Conservation (phyloP, 306 rosid genomes). For the Dryas drummondii region DNA sequence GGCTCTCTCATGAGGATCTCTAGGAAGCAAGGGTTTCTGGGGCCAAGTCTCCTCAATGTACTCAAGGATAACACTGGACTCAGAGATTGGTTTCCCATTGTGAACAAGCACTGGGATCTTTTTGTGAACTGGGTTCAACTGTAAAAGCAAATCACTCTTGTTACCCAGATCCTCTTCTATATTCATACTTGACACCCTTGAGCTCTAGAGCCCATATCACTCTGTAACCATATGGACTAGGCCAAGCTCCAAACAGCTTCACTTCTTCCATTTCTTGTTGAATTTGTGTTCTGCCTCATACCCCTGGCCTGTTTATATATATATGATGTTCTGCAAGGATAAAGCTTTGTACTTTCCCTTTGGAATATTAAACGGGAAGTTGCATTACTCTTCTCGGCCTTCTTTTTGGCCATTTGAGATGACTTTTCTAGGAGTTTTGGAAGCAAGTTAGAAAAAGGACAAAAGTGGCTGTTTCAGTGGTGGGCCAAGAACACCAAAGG, state of each 20-base stretch:
- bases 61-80: conserved; percentile 24
- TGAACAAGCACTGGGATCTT: conserved; percentile 26
- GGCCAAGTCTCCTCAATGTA: conserved; percentile 30
- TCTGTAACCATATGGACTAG: conserved; percentile 20
- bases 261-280: conserved; percentile 27
- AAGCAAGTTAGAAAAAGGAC: too few species aligned
- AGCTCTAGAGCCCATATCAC: conserved; percentile 27
- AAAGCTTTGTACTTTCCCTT: not conserved
- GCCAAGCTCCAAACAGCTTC: conserved; percentile 24
- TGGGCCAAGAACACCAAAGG: not conserved
- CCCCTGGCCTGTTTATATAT: not conserved
- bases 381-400: not conserved
- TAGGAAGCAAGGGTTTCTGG: conserved; percentile 12
- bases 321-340: not conserved
- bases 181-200: conserved; percentile 28
- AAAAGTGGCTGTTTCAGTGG: not conserved
- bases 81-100: conserved; percentile 2
- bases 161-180: conserved; percentile 23
- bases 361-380: not conserved
- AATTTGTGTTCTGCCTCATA: not conserved
- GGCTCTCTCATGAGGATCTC: conserved; percentile 14
- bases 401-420: not conserved
- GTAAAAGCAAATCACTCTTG: conserved; percentile 28
- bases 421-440: not conserved
- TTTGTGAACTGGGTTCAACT: conserved; percentile 19